Evolutionary conservation across 495 filamentous ascomycete genomes (phyloP), one percentile per base, ranked within the genome.

Genomic region (Tuber microsphaerosporum): DNA sequence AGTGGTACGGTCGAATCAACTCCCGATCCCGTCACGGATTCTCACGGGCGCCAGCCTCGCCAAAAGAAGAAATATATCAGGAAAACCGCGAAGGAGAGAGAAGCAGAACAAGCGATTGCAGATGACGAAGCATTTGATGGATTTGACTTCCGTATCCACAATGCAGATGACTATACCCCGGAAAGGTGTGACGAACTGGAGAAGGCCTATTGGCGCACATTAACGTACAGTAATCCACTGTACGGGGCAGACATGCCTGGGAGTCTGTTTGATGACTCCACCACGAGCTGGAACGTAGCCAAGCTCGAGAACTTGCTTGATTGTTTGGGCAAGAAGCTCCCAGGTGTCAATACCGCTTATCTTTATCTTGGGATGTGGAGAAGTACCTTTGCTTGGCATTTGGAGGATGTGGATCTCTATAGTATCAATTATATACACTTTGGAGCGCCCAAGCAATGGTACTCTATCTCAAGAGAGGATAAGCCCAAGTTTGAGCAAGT

Each of bases 351-450:
- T 82, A 98, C 96, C 6, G 94, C 95, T n/a, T 99, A 99, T 83
- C 87, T 99, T 17, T 99, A 99, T 77, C 86, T 98, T 68, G 95
- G 95, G 31, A 98, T 98, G 96, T 99, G 95, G 95, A 99, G 97
- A 82, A 95, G 95, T 31, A 97, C 95, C 2, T 99, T 99, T 83
- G 94, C 95, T 16, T 99, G 95, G 95, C 95, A 99, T 88, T 86
- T 99, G 56, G 95, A 99, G 82, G 95, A 99, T 85, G 94, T 99
- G 73, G 95, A 99, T 85, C 89, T 99, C 2, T 98, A 98, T 88
- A 97, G 94, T 85, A 99, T 99, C 87, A 99, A 99, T 85, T 99
- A 97, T 84, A 94, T 99, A 76, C 95, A 99, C 83, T 99, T 99
- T 83, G 95, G 95, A 68, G 95, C 95, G 17, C 95, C 95, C 7